These are phyloP conservation scores for Rugonectria rugulosa DNA, from an alignment of 2,329 filamentous ascomycete genomes.

Conservation along the genomic window DNA sequence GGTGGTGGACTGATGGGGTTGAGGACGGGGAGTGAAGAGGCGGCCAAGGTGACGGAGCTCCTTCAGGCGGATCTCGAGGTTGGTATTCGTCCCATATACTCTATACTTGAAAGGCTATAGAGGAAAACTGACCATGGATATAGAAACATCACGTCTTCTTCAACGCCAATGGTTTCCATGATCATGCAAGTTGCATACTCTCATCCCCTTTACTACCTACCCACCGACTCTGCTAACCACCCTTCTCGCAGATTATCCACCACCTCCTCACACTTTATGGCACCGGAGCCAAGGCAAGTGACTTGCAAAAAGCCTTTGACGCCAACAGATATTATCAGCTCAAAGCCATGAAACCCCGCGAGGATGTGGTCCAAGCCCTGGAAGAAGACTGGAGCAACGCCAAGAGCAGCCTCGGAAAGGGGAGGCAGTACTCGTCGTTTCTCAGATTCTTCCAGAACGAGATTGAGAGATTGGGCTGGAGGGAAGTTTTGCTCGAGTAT, in stretches of 20 bases:
- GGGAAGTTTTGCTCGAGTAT: slow-evolving; percentile 69
- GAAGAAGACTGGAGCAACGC: slow-evolving; percentile 60
- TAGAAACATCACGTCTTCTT: slow-evolving; percentile 78
- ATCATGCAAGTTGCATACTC: slow-evolving; percentile 69
- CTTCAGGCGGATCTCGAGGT: slow-evolving; percentile 78
- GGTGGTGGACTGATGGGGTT: slow-evolving; percentile 59
- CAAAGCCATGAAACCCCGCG: slow-evolving; percentile 54
- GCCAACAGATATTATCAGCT: slow-evolving; percentile 73
- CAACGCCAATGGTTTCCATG: slow-evolving; percentile 78
- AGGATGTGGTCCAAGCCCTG: slow-evolving; percentile 62
- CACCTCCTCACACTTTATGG: slow-evolving; percentile 80
- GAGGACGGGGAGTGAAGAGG: slow-evolving; percentile 63
- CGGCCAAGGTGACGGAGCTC: slow-evolving; percentile 69
- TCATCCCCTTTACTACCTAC: neutral
- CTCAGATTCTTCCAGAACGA: slow-evolving; percentile 78
- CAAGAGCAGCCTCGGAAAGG: slow-evolving; percentile 67
- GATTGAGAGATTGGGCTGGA: slow-evolving; percentile 69
- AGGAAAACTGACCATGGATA: too few relatives aligned
- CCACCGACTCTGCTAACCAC: slow-evolving; percentile 4
- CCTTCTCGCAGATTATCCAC: slow-evolving; percentile 65
- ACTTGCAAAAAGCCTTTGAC: slow-evolving; percentile 71
- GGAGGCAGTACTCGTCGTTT: slow-evolving; percentile 73
- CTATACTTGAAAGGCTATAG: too few relatives aligned
- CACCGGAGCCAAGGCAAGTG: slow-evolving; percentile 68
- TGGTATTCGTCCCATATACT: slow-evolving; percentile 14